Conservation (phyloP, 768 basidiomycete genomes). For the Pisolithus albus region DNA sequence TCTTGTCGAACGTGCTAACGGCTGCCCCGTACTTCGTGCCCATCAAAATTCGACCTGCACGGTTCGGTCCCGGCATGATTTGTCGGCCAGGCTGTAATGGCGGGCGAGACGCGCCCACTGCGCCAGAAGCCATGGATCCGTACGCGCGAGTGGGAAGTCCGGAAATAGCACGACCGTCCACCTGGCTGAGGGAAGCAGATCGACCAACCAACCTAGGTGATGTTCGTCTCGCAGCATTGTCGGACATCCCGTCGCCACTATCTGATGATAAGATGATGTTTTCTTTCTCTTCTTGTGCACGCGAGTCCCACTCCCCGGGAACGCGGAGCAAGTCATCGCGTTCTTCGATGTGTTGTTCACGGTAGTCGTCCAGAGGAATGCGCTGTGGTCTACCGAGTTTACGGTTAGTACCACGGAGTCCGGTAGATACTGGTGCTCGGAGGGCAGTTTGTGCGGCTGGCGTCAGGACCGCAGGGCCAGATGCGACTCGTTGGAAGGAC, state of each 20-base stretch:
- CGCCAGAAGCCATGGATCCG: conserved; percentile 18
- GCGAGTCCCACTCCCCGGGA: conserved; percentile 25
- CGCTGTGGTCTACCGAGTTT: conserved; percentile 31
- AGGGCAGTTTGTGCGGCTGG: conserved; percentile 23
- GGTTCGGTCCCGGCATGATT: conserved; percentile 38
- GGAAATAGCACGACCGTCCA: conserved; percentile 30
- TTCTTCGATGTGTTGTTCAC: conserved; percentile 28
- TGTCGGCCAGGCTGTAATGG: conserved; percentile 36
- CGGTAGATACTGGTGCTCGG: conserved; percentile 25
- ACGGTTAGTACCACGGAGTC: conserved; percentile 30
- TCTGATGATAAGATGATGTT: conserved; percentile 27
- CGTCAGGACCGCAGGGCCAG: conserved; percentile 43
- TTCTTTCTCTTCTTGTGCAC: conserved; percentile 36
- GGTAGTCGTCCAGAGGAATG: conserved; percentile 31
- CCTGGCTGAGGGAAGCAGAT: conserved; percentile 27
- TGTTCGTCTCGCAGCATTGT: conserved; percentile 15
- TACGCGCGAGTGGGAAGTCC: conserved; percentile 28
- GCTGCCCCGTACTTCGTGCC: conserved; percentile 25
- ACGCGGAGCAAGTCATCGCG: conserved; percentile 27
- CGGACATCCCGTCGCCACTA: conserved; percentile 19
- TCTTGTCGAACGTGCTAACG: conserved; percentile 38
- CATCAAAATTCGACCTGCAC: conserved; percentile 48
- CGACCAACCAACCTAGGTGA: conserved; percentile 26
- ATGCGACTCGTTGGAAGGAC: conserved; percentile 61
- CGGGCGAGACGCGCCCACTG: conserved; percentile 35